These are phyloP conservation scores for Kodamaea sagamina DNA, from an alignment of 805 yeast species.

Conservation along the genomic window DNA sequence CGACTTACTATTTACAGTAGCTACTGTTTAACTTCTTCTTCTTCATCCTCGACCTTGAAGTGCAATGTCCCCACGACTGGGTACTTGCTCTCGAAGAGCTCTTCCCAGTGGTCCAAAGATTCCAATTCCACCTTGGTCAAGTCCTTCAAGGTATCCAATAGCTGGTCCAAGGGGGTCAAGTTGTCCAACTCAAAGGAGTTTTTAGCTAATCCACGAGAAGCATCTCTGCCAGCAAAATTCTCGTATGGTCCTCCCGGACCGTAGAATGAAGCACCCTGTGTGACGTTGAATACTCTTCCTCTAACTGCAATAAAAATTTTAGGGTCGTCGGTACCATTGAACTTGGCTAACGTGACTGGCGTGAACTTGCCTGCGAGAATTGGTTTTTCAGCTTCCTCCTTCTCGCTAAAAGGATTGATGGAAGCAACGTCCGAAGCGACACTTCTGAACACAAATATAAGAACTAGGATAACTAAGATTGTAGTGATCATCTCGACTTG, in stretches of 20 bases:
- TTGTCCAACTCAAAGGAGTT: conserved; percentile 76
- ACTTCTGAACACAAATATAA: conserved; percentile 33
- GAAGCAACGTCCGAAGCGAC: conserved; percentile 29
- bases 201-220: conserved; percentile 86
- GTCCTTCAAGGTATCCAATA: conserved; percentile 71
- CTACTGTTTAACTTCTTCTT: background rate
- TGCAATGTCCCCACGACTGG: conserved; percentile 74
- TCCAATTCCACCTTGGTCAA: conserved; percentile 60
- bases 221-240: conserved; percentile 95
- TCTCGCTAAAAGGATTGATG: conserved; percentile 34
- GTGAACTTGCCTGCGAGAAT: conserved; percentile 61
- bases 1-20: conserved; percentile 6
- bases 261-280: conserved; percentile 77
- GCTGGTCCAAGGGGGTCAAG: conserved; percentile 70
- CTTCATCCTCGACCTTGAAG: conserved; percentile 10
- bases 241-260: conserved; percentile 97
- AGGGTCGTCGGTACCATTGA: conserved; percentile 78
- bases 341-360: conserved; percentile 70
- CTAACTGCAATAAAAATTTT: conserved; percentile 83
- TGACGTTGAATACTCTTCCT: conserved; percentile 84
- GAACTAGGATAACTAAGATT: conserved; percentile 31
- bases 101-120: conserved; percentile 82
- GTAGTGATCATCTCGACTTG: conserved; percentile 25
- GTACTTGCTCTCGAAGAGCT: conserved; percentile 79
- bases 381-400: conserved; percentile 26